Conservation (phyloP, 805 yeast genomes). For the Osmozyma mogii region DNA sequence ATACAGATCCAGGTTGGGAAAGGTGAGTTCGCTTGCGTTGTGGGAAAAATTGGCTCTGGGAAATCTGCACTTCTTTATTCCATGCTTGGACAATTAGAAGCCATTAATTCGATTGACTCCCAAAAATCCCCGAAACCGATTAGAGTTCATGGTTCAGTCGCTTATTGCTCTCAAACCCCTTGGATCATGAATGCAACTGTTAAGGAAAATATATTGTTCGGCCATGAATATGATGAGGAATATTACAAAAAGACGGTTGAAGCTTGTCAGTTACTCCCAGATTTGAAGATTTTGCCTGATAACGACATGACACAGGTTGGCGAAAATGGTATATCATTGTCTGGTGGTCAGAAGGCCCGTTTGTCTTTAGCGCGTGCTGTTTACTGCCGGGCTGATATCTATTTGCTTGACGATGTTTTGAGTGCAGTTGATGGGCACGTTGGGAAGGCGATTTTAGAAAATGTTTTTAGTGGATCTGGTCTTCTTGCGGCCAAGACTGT, state of each 20-base stretch:
- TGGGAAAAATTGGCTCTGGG: slow-evolving; percentile 13
- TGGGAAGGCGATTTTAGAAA: slow-evolving; percentile 44
- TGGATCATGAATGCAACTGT: slow-evolving; percentile 36
- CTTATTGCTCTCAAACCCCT: slow-evolving; percentile 34
- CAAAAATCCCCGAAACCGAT: slow-evolving; percentile 10
- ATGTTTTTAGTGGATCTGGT: slow-evolving; percentile 42
- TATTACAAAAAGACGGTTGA: slow-evolving; percentile 25
- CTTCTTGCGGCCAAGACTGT: slow-evolving; percentile 36
- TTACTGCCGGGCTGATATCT: slow-evolving; percentile 51
- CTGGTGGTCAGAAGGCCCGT: slow-evolving; percentile 46
- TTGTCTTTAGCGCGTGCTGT: slow-evolving; percentile 63
- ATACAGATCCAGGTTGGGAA: slow-evolving; percentile 5
- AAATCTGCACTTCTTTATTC: slow-evolving; percentile 10
- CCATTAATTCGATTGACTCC: slow-evolving; percentile 14
- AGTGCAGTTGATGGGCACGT: slow-evolving; percentile 73
- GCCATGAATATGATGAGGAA: slow-evolving; percentile 21
- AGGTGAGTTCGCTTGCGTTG: slow-evolving; percentile 12
- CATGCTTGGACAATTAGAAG: slow-evolving; percentile 11
- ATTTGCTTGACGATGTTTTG: slow-evolving; percentile 55
- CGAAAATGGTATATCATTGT: slow-evolving; percentile 34
- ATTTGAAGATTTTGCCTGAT: slow-evolving; percentile 29
- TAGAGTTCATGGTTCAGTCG: slow-evolving; percentile 25
- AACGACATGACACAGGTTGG: slow-evolving; percentile 38
- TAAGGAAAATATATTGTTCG: slow-evolving; percentile 33
- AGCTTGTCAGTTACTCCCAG: slow-evolving; percentile 31